Evolutionary conservation across 2,329 filamentous ascomycete genomes (phyloP).

Genomic region (Claviceps digitariae): DNA sequence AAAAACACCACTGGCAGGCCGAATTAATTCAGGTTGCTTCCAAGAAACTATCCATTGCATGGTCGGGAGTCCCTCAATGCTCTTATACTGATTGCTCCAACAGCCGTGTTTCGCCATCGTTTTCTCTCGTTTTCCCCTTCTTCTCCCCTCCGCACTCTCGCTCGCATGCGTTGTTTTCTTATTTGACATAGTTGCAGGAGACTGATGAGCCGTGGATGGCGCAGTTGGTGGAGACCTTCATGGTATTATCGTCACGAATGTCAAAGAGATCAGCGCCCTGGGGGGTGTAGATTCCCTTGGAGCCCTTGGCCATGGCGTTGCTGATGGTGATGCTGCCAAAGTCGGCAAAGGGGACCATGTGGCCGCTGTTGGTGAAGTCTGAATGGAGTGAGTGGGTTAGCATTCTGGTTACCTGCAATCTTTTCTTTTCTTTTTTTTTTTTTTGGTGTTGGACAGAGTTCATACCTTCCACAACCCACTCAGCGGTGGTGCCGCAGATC

Average conservation of each 20-base stretch:
- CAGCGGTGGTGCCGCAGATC: constrained; percentile 42
- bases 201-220: neutral
- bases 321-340: constrained; percentile 18
- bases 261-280: constrained; percentile 52
- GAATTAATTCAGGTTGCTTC: neutral
- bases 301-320: constrained; percentile 11
- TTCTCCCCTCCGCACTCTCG: neutral
- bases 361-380: constrained; percentile 15
- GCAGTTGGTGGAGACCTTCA: neutral
- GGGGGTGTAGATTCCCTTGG: constrained; percentile 38
- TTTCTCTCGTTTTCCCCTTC: too few species aligned
- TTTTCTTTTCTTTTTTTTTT: neutral
- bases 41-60: too few species aligned
- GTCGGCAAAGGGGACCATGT: constrained; percentile 16
- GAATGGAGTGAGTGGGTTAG: neutral
- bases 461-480: constrained; percentile 49
- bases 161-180: neutral
- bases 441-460: too few species aligned
- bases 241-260: constrained; percentile 19
- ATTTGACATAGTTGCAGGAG: neutral
- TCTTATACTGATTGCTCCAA: neutral
- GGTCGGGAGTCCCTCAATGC: too few species aligned
- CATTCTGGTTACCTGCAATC: too few species aligned
- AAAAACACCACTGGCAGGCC: neutral
- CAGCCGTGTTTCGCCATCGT: neutral